Percentiles rank a stretch among this genome's conserved stretches.
Evolutionary conservation across 2,329 filamentous ascomycete species (phyloP).

Genomic region (Simplicillium sp.): DNA sequence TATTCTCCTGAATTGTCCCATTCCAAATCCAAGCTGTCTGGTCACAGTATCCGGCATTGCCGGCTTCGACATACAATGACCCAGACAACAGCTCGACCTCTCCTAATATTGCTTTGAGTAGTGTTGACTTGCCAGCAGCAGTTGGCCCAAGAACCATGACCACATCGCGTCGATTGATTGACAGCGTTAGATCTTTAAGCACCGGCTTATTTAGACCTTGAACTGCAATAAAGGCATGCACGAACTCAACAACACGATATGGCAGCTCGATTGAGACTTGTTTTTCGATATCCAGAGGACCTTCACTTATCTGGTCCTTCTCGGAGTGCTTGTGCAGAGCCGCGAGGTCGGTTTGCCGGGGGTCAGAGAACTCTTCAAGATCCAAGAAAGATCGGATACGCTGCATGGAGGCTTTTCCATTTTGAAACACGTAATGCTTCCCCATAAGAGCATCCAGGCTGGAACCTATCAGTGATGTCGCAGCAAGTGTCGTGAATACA

Average conservation of each 20-base stretch:
- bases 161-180: too few relatives aligned
- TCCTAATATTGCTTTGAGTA: slow-evolving; percentile 6
- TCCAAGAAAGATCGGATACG: background rate
- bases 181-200: too few relatives aligned
- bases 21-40: slow-evolving; percentile 17
- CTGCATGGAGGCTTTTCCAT: background rate
- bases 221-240: too few relatives aligned
- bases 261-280: too few relatives aligned
- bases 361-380: background rate
- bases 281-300: too few relatives aligned
- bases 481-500: background rate
- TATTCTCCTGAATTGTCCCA: slow-evolving; percentile 12
- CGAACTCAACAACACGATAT: too few relatives aligned
- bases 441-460: background rate
- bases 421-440: background rate
- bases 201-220: too few relatives aligned
- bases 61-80: slow-evolving; percentile 1
- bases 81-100: slow-evolving; percentile 7
- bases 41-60: slow-evolving; percentile 13
- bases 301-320: too few relatives aligned
- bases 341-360: too few relatives aligned
- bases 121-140: background rate
- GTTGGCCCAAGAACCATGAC: too few relatives aligned
- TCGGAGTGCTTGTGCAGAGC: too few relatives aligned
- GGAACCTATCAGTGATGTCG: background rate